Evolutionary conservation across 1,284 basidiomycete genomes (phyloP), one percentile per base, ranked within the genome.

Genomic region (Pyrrhoderma noxium): DNA sequence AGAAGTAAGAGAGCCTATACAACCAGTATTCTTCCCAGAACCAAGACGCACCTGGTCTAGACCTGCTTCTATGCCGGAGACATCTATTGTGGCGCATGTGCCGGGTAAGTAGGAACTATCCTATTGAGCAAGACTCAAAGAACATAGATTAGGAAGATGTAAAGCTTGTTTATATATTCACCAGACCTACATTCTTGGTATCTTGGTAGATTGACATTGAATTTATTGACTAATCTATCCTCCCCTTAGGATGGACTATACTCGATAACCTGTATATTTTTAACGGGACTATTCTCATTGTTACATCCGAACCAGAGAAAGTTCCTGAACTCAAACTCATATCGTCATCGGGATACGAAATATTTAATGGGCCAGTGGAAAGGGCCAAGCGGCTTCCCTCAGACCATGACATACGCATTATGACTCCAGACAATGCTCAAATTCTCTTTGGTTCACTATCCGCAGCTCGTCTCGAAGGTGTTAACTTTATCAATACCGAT

Each of bases 231-330:
- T n/a, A n/a, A n/a, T n/a, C n/a, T 11, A 21, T 40, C n/a, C n/a
- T 4, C n/a, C 14, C n/a, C 38, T 18, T 19, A 55, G 54, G 54
- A 19, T 93, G 89, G 89, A 89, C 89, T 1, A 78, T 91, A 47
- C 82, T 90, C 54, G 87, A 91, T 64, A 78, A 76, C 51, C 69
- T 93, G 8, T 91, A 88, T 61, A 64, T 89, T 54, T 70, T 77
- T 59, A 88, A 89, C 58, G 88, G 88, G 38, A 79, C 82, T n/a
- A 69, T 89, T 16, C 90, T 82, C 61, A 69, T 90, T 56, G 85
- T 88, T 16, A 74, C 77, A 3, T 76, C 85, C 58, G 66, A 76
- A 16, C 77, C 77, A 3, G 62, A 69, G 14, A 66, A 60, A 3
- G 59, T 85, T 39, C 85, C 85, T 14, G 73, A 79, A 47, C 65